Conservation (phyloP, 257 asterid species). For the Solanum arcanum region DNA sequence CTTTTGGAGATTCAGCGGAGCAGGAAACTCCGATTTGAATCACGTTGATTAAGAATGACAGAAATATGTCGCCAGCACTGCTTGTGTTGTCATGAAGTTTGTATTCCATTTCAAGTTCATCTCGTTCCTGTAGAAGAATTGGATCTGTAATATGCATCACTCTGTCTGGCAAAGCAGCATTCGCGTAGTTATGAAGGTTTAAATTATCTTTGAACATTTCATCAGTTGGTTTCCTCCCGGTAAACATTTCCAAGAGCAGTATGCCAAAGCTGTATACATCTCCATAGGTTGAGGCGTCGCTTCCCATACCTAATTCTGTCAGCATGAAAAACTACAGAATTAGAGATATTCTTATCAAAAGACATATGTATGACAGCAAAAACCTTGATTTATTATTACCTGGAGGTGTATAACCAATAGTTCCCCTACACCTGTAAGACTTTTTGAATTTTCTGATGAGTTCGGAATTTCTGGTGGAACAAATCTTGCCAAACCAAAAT, state of each 20-base stretch:
- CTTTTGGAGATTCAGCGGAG: neutral
- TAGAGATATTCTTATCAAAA: neutral
- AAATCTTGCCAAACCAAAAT: conserved; percentile 5
- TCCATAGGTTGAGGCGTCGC: conserved; percentile 5
- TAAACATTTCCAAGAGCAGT: conserved; percentile 6
- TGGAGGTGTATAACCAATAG: conserved; percentile 7
- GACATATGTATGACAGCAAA: neutral
- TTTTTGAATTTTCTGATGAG: neutral
- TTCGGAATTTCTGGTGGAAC: neutral
- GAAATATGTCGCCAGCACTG: neutral
- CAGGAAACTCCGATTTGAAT: neutral
- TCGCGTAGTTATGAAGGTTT: conserved; percentile 5
- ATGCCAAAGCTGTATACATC: conserved; percentile 8
- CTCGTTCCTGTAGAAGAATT: neutral
- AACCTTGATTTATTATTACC: neutral
- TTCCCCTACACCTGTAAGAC: neutral
- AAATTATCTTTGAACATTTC: conserved; percentile 9
- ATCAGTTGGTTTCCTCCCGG: conserved; percentile 10
- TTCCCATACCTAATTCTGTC: conserved; percentile 12
- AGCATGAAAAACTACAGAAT: neutral
- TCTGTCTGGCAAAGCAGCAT: neutral
- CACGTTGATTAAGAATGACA: neutral
- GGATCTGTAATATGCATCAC: neutral
- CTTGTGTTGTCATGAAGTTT: neutral
- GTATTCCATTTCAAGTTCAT: neutral